Evolutionary conservation across 208 protist species (phyloP), one percentile per base, ranked within the genome.

Genomic region (Jaenimonas drosophilae): DNA sequence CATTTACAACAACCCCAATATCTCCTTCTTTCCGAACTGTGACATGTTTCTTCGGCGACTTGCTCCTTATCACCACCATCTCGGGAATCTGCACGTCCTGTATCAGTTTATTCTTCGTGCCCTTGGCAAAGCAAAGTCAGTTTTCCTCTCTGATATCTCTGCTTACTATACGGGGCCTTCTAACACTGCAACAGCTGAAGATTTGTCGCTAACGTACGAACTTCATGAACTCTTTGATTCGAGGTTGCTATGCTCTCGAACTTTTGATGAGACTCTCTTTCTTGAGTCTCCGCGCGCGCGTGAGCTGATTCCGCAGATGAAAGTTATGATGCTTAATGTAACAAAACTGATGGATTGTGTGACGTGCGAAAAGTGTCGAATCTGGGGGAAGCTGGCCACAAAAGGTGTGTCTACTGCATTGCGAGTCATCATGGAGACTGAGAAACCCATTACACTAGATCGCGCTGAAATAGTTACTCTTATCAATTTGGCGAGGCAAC

Each of bases 271-370:
- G 46, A 54, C 54, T 19, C 43, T 54, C 4, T 91, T 92, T 49
- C 59, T 95, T 11, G 56, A 75, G 32, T 80, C 72, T 2, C 71
- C 71, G 28, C 64, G 69, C 12, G 77, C 59, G 7, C 40, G 47
- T 24, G 38, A 64, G 17, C 61, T 89, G 17, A 59, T 83, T 14
- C 69, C 70, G 2, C 59, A 84, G 66, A 92, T 96, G 62, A 81
- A 77, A 54, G 26, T 19, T 4, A 70, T 84, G 39, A 71, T 94
- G 57, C 34, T 56, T 1, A 96, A 96, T 43, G 74, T 94, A 12
- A 87, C 78, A 25, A 68, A 27, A 14, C 42, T 94, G 30, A 93
- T 96, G 81, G 84, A 96, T 54, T 96, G 89, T 54, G 81, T 96
- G 9, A 74, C 80, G 3, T 96, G 89, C 67, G 84, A 96, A 53